Evolutionary conservation across 2,329 filamentous ascomycete species (phyloP), one percentile per base, ranked within the genome.

Genomic region (Penicillium sp.): DNA sequence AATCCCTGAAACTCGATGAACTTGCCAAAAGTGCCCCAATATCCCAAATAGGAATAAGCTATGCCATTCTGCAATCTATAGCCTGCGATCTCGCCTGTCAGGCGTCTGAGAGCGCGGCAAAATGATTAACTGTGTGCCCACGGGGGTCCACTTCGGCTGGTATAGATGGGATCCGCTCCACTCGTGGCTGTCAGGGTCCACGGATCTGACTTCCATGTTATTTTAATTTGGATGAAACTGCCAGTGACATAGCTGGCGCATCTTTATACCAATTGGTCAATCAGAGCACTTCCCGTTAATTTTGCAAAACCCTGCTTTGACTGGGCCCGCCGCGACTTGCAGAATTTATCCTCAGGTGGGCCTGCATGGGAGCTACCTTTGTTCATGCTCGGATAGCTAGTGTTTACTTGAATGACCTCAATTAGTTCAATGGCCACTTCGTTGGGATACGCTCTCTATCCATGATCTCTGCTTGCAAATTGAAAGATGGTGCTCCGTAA

Each of bases 91-190:
- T 38, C 32, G 22, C 22, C 41, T 50, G 24, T 45, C 48, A 50
- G 18, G 13, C 16, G 41, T 18, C 21, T 39, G 41, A 9, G 14
- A 40, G 16, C 29, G 21, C 36, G 36, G 22, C 22, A 52, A 24
- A 41, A 21, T 21, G 8, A 42, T 48, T 16, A 16, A 10, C 2
- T 43, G 3, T 38, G 5, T 14, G 21, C 18, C 18, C 18, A 18
- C 18, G 18, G 18, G 18, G 18, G 9, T 24, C 38, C 36, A 36
- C 21, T 29, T 16, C 22, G 47, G 16, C 10, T 41, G 43, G 16
- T 43, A 38, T 48, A 44, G 45, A 53, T 48, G 45, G 42, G 47
- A 42, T 34, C 5, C n/a, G n/a, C 22, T 22, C 50, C 50, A 48
- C 50, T 16, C 10, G 22, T 36, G 40, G 16, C 34, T 24, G 18